A percentile compares a stretch with the other conserved stretches of the same genome.
Conservation (phyloP, 192 early-diverging fungal genomes). For the Dissophora ornata region DNA sequence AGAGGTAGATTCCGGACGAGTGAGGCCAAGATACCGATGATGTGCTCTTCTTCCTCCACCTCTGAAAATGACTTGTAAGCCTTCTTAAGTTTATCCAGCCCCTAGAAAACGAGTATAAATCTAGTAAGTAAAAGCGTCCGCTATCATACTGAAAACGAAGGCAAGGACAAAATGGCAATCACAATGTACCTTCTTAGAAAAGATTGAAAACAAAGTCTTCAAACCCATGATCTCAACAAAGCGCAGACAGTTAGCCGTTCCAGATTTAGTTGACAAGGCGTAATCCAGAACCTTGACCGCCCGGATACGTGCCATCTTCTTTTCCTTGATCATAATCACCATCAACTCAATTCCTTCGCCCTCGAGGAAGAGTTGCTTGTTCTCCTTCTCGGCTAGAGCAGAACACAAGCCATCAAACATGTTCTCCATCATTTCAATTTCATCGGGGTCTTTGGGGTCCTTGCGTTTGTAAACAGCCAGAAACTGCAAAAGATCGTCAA, state of each 20-base stretch:
- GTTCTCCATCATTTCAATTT: slow-evolving; percentile 94
- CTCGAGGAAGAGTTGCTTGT: slow-evolving; percentile 81
- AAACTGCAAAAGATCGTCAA: slow-evolving; percentile 79
- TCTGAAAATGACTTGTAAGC: slow-evolving; percentile 82
- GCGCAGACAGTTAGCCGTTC: slow-evolving; percentile 66
- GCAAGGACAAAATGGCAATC: no score
- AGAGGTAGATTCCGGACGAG: slow-evolving; percentile 76
- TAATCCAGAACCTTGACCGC: slow-evolving; percentile 91
- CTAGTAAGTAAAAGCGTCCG: neutral
- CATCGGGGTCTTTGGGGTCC: slow-evolving; percentile 88
- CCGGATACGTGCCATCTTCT: slow-evolving; percentile 80
- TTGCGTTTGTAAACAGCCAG: slow-evolving; percentile 67
- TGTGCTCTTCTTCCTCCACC: slow-evolving; percentile 88
- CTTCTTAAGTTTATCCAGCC: slow-evolving; percentile 81
- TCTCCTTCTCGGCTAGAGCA: slow-evolving; percentile 71
- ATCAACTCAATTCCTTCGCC: slow-evolving; percentile 93
- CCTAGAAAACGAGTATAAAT: slow-evolving; percentile 47
- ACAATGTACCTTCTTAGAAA: slow-evolving; percentile 77
- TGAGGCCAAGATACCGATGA: slow-evolving; percentile 84
- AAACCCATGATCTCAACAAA: slow-evolving; percentile 89
- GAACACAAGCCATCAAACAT: slow-evolving; percentile 86
- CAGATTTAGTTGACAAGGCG: slow-evolving; percentile 68
- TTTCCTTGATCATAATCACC: slow-evolving; percentile 91
- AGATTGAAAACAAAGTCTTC: slow-evolving; percentile 85
- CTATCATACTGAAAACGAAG: no score